A percentile compares a stretch with the other conserved stretches of the same genome.
Conservation (phyloP, 345 rosid species). For the Lagerstroemia speciosa region DNA sequence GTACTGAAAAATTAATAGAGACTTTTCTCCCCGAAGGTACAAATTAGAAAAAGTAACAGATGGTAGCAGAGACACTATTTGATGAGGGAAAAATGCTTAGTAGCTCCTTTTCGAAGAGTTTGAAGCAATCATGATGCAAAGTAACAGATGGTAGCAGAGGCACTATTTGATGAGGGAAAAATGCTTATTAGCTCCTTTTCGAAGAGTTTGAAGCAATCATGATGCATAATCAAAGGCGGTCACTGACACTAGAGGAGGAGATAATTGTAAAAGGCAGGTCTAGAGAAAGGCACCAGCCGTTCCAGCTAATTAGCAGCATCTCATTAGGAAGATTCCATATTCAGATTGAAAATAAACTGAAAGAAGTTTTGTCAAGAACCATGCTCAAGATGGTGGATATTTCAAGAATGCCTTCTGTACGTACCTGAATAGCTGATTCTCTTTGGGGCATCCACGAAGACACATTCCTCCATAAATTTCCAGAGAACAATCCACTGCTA, state of each 20-base stretch:
- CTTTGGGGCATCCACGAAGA: constrained; percentile 86
- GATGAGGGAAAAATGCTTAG: background rate
- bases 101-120: background rate
- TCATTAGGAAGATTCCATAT: background rate
- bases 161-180: background rate
- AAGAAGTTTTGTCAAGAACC: background rate
- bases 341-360: background rate
- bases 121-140: background rate
- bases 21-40: background rate
- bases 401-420: constrained; percentile 2
- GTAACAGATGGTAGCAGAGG: no score
- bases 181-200: background rate
- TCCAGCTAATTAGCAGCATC: background rate
- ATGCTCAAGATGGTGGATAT: background rate
- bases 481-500: constrained; percentile 64
- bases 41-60: background rate
- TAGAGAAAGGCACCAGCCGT: background rate
- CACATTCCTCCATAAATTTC: constrained; percentile 74
- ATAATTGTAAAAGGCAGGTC: background rate
- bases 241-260: background rate
- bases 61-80: background rate
- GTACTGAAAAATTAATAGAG: background rate
- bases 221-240: background rate
- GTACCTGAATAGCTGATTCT: constrained; percentile 60
- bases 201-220: background rate